Conservation (phyloP, 2,329 filamentous ascomycete genomes). For the Cladosporium sp. region DNA sequence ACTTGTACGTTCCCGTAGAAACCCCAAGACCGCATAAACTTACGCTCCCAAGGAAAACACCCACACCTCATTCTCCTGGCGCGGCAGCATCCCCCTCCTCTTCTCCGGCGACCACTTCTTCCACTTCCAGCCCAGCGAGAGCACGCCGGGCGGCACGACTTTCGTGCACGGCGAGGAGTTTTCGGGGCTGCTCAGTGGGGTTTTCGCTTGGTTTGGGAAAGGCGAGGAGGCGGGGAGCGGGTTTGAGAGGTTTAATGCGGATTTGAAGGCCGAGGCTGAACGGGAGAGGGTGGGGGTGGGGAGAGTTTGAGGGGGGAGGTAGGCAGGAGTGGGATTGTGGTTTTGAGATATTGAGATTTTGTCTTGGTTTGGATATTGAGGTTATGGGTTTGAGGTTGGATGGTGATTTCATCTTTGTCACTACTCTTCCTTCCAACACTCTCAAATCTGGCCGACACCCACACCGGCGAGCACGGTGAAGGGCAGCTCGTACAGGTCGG, state of each 20-base stretch:
- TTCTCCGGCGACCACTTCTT: slow-evolving; percentile 20
- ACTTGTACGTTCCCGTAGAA: slow-evolving; percentile 1
- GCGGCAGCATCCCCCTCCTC: slow-evolving; percentile 14
- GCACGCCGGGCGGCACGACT: slow-evolving; percentile 15
- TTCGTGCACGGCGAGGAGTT: slow-evolving; percentile 20
- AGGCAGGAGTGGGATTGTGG: no score
- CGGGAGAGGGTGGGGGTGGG: neutral
- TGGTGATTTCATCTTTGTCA: no score
- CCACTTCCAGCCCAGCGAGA: slow-evolving; percentile 15
- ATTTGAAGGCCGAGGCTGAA: slow-evolving; percentile 20
- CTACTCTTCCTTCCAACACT: no score
- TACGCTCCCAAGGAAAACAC: slow-evolving; percentile 13
- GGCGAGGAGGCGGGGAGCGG: slow-evolving; percentile 8
- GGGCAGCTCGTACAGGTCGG: slow-evolving; percentile 33
- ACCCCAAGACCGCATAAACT: neutral
- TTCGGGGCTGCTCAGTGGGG: slow-evolving; percentile 9
- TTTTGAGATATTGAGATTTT: no score
- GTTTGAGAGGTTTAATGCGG: slow-evolving; percentile 18
- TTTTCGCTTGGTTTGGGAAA: slow-evolving; percentile 13
- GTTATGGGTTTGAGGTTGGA: no score
- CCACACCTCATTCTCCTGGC: slow-evolving; percentile 13
- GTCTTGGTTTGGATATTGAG: no score
- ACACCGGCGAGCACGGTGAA: slow-evolving; percentile 45
- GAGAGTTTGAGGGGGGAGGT: no score
- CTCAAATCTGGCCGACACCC: slow-evolving; percentile 43